Conservation (phyloP, 2,329 filamentous ascomycete species). For the Penicillium decumbens region DNA sequence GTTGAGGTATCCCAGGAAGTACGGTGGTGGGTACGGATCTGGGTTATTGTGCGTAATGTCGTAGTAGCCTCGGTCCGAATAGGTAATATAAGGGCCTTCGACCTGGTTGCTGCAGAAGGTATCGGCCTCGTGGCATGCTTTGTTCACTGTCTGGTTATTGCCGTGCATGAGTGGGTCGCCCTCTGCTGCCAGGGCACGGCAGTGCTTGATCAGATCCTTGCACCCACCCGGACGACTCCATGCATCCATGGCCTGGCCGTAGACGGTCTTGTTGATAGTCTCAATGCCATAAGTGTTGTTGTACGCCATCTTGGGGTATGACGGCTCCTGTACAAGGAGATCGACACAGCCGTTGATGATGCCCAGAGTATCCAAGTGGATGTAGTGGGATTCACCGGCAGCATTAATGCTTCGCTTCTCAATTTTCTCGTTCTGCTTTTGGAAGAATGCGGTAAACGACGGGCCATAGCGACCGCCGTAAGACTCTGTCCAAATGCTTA, state of each 20-base stretch:
- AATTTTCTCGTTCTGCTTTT: constrained; percentile 43
- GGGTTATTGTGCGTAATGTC: constrained; percentile 52
- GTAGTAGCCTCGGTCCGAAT: constrained; percentile 50
- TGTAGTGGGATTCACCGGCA: constrained; percentile 30
- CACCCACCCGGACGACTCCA: constrained; percentile 50
- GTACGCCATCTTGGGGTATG: constrained; percentile 50
- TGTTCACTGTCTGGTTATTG: constrained; percentile 44
- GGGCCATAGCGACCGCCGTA: constrained; percentile 46
- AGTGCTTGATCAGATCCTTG: constrained; percentile 51
- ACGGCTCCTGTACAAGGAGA: constrained; percentile 45
- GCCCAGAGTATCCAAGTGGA: constrained; percentile 50
- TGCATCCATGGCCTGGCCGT: constrained; percentile 44
- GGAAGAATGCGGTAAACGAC: constrained; percentile 38
- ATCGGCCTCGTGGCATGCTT: constrained; percentile 44
- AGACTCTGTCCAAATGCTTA: constrained; percentile 46
- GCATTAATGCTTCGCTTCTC: constrained; percentile 27
- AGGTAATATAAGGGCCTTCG: constrained; percentile 43
- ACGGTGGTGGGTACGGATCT: constrained; percentile 52
- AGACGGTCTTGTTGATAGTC: constrained; percentile 47
- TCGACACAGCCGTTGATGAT: constrained; percentile 57
- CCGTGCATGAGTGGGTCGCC: constrained; percentile 50
- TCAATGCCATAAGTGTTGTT: constrained; percentile 58
- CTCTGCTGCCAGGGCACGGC: constrained; percentile 44
- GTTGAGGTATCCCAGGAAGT: constrained; percentile 55
- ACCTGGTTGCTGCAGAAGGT: constrained; percentile 45